These are phyloP conservation scores for Cladosporium sp. DNA, from an alignment of 2,329 filamentous ascomycete genomes.

Conservation along the genomic window DNA sequence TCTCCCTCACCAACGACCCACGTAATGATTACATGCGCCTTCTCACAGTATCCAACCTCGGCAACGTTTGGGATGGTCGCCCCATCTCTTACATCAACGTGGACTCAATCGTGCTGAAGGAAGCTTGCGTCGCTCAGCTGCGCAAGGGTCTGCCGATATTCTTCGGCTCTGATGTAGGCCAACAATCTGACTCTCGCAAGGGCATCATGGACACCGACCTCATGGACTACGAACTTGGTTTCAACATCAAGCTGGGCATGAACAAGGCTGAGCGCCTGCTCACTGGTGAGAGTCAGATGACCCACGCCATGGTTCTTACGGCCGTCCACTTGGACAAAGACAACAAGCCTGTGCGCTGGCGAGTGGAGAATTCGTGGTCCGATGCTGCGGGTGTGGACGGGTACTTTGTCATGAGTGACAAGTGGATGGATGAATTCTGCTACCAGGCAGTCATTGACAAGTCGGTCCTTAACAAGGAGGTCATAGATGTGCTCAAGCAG, in stretches of 20 bases:
- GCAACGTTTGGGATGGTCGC: constrained; percentile 74
- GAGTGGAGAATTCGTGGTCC: constrained; percentile 86
- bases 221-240: constrained; percentile 77
- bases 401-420: constrained; percentile 86
- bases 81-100: constrained; percentile 81
- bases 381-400: constrained; percentile 65
- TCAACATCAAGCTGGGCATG: constrained; percentile 70
- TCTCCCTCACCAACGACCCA: constrained; percentile 82
- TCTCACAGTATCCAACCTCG: constrained; percentile 72
- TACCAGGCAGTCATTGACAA: constrained; percentile 85
- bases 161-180: constrained; percentile 84
- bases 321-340: constrained; percentile 71
- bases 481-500: constrained; percentile 66
- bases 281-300: constrained; percentile 77
- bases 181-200: constrained; percentile 63
- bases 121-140: constrained; percentile 71
- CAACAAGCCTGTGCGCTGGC: constrained; percentile 68
- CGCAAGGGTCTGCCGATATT: constrained; percentile 75
- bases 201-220: constrained; percentile 79
- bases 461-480: constrained; percentile 53
- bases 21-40: constrained; percentile 69
- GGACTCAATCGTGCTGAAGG: constrained; percentile 67
- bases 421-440: constrained; percentile 61
- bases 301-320: constrained; percentile 87
- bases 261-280: constrained; percentile 70